These are phyloP conservation scores for Dovyalis caffra DNA, from an alignment of 345 rosid species.

Conservation along the genomic window DNA sequence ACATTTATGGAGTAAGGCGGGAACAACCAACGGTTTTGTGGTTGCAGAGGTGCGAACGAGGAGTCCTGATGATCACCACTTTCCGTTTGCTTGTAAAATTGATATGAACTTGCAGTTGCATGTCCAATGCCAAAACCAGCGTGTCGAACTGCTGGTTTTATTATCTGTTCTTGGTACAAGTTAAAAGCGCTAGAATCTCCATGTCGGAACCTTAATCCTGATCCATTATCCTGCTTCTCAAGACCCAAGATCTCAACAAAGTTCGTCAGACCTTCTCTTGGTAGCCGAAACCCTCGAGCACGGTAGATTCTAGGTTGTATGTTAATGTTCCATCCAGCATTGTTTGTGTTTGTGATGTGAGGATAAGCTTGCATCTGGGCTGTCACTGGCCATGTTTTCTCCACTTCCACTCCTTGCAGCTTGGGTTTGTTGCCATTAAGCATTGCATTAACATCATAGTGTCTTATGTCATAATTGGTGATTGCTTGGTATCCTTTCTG, in stretches of 20 bases:
- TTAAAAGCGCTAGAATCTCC: conserved; percentile 2
- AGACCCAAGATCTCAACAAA: not conserved
- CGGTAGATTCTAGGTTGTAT: too few species aligned
- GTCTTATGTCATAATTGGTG: conserved; percentile 24
- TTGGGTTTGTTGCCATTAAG: not conserved
- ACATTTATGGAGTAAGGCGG: not conserved
- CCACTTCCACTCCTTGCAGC: not conserved
- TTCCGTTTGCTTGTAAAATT: too few species aligned
- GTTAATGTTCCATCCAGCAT: too few species aligned
- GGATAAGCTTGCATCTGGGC: not conserved
- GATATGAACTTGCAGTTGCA: too few species aligned
- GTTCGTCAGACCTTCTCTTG: not conserved
- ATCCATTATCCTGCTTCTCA: not conserved
- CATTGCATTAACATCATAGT: conserved; percentile 21
- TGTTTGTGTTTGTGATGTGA: too few species aligned
- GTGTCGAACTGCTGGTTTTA: too few species aligned
- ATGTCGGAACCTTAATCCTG: not conserved
- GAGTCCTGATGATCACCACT: too few species aligned
- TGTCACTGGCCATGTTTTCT: not conserved
- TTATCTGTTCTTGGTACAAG: not conserved
- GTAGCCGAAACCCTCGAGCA: too few species aligned
- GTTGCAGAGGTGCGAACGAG: too few species aligned
- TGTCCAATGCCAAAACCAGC: too few species aligned
- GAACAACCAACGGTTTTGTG: too few species aligned
- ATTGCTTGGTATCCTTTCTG: conserved; percentile 20